Evolutionary conservation across 148 eudicot species (phyloP), one percentile per base, ranked within the genome.

Genomic region (Silene latifolia): DNA sequence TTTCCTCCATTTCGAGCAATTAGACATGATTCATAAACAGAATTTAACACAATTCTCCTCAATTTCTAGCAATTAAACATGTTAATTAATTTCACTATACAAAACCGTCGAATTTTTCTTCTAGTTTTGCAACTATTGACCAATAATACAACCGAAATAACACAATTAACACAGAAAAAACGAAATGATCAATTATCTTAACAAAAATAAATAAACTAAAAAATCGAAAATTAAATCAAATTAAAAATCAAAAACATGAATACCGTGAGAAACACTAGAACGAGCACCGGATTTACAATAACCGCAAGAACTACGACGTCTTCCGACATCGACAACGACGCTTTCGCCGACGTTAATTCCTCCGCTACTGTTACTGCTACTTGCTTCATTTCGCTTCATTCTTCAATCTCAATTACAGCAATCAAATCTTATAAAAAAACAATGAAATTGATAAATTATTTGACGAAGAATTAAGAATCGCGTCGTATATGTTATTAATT

Each of bases 251-350:
- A 63, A 44, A 72, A 69, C 74, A 62, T 13, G 51, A 29, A 63
- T 32, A 92, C 99, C 99, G 64, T 95, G 90, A 82, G 92, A 73
- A n/a, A 89, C 76, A 74, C 99, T 92, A 66, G 96, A 72, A 11
- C 63, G 81, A 35, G 76, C 72, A 59, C 86, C 88, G 76, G 97
- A 92, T 90, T 81, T 90, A 67, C 99, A 95, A 74, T 95, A 95
- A 18, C 98, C 98, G 47, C 99, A 95, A 25, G 92, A 74, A 80
- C 83, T 88, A 39, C 86, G 84, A 20, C 87, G 93, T 63, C 98
- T 79, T 44, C 99, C 99, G 23, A 69, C 84, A 21, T 95, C 93
- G 5, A 18, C 77, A 3, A 92, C 87, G 66, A 86, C 88, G 82
- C 85, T 88, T 14, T 72, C 80, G 21, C 73, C 79, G 75, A 85